These are phyloP conservation scores for Colletotrichum musicola DNA, from an alignment of 2,329 filamentous ascomycete species.

Conservation along the genomic window DNA sequence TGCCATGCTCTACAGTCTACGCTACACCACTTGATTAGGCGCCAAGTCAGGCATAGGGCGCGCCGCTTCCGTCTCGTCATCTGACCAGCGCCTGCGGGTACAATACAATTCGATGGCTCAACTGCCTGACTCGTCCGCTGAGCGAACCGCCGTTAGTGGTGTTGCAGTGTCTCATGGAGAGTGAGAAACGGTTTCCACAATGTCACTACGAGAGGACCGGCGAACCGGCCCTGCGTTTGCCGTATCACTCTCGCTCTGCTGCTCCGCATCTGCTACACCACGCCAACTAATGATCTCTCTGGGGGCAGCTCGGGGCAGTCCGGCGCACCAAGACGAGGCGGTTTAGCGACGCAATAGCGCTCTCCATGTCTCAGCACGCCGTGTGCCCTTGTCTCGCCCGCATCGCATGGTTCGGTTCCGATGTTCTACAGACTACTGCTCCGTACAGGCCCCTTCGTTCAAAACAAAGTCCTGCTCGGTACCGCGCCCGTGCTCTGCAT, in stretches of 20 bases:
- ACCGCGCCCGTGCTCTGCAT: slow-evolving; percentile 1
- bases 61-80: slow-evolving; percentile 5
- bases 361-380: slow-evolving; percentile 7
- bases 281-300: background rate
- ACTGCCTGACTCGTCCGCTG: slow-evolving; percentile 35
- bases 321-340: slow-evolving; percentile 21
- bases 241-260: background rate
- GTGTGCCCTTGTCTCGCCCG: background rate
- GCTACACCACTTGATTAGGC: background rate
- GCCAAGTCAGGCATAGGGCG: background rate
- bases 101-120: background rate
- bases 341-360: slow-evolving; percentile 11
- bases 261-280: slow-evolving; percentile 14
- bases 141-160: slow-evolving; percentile 14
- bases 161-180: slow-evolving; percentile 23
- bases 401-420: background rate
- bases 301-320: background rate
- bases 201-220: slow-evolving; percentile 8
- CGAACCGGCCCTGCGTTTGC: background rate
- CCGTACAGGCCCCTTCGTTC: too few species aligned
- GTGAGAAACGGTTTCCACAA: slow-evolving; percentile 18
- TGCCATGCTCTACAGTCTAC: too few species aligned
- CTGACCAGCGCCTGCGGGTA: slow-evolving; percentile 1
- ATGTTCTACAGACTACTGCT: background rate
- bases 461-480: too few species aligned